A percentile compares a stretch with the other conserved stretches of the same genome.
phyloP scores from a whole-genome alignment of 208 protist genomes.

The Trypanosoma melophagium region DNA sequence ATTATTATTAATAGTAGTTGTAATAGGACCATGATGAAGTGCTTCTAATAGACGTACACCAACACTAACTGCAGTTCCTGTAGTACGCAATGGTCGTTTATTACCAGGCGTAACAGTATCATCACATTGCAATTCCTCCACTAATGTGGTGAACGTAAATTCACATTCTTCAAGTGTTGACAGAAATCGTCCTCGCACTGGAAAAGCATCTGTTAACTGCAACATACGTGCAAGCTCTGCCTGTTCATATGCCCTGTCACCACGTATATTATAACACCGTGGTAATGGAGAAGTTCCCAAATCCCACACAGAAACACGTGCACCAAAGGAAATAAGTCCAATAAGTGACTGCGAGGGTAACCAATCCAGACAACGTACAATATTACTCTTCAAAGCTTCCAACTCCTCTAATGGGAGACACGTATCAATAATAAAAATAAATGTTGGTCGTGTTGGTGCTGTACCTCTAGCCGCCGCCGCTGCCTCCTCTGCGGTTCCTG shows the following conservation, averaged over 20 bases:
- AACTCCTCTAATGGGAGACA: slow-evolving; percentile 93
- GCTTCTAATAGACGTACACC: slow-evolving; percentile 66
- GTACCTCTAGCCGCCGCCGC: background rate
- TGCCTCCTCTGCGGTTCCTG: slow-evolving; percentile 16
- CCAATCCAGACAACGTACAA: slow-evolving; percentile 91
- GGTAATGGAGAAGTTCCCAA: slow-evolving; percentile 49
- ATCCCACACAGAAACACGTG: slow-evolving; percentile 87
- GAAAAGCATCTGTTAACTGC: slow-evolving; percentile 58
- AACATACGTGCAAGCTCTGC: slow-evolving; percentile 54
- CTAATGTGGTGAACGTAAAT: slow-evolving; percentile 41
- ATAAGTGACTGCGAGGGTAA: slow-evolving; percentile 94
- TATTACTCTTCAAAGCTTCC: slow-evolving; percentile 86
- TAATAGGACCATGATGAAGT: slow-evolving; percentile 27
- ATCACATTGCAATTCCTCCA: slow-evolving; percentile 65
- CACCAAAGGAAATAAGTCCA: slow-evolving; percentile 97
- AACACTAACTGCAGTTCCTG: slow-evolving; percentile 67
- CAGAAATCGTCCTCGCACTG: slow-evolving; percentile 91
- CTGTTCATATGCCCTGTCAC: slow-evolving; percentile 44
- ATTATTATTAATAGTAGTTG: no score
- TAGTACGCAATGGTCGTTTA: slow-evolving; percentile 64
- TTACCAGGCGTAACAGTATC: slow-evolving; percentile 44
- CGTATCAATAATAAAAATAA: slow-evolving; percentile 97
- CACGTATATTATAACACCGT: slow-evolving; percentile 71
- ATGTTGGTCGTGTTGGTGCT: slow-evolving; percentile 30
- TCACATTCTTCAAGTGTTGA: slow-evolving; percentile 93